Percentiles rank a stretch among this genome's conserved stretches.
Evolutionary conservation across 2,329 filamentous ascomycete species (phyloP).

Genomic region (Chrysoporthe deuterocubensis): DNA sequence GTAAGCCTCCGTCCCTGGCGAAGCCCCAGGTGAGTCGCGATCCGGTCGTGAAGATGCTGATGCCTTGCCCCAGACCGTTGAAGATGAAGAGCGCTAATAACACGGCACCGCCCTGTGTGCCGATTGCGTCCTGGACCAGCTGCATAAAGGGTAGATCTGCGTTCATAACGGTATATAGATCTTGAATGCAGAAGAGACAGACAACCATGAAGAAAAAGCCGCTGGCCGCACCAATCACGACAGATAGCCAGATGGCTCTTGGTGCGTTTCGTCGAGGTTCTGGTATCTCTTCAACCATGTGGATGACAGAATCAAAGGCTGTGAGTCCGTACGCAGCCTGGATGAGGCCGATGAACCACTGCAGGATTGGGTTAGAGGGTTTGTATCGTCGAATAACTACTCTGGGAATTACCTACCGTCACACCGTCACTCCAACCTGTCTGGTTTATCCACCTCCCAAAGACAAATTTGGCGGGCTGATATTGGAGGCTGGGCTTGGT

Average conservation of each 20-base stretch:
- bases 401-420: conserved; percentile 32
- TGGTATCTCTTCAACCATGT: conserved; percentile 62
- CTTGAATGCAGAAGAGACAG: conserved; percentile 55
- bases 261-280: conserved; percentile 55
- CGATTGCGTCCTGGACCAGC: conserved; percentile 46
- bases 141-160: conserved; percentile 54
- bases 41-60: conserved; percentile 54
- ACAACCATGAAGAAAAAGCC: conserved; percentile 57
- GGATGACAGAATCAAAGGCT: conserved; percentile 62
- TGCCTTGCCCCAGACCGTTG: conserved; percentile 58
- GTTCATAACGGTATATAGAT: conserved; percentile 46
- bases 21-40: conserved; percentile 60
- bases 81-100: conserved; percentile 58
- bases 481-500: conserved; percentile 48
- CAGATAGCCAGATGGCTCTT: conserved; percentile 55
- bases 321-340: conserved; percentile 61
- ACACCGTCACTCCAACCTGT: conserved; percentile 59
- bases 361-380: neutral
- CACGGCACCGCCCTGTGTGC: conserved; percentile 46
- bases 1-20: conserved; percentile 55
- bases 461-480: conserved; percentile 56
- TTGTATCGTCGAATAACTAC: neutral
- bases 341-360: conserved; percentile 61
- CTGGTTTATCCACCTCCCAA: conserved; percentile 54
- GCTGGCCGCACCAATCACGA: conserved; percentile 51